A percentile compares a stretch with the other conserved stretches of the same genome.
phyloP scores from a whole-genome alignment of 228 moss, liverwort and hornwort species.

The Sphagnum magellanicum region DNA sequence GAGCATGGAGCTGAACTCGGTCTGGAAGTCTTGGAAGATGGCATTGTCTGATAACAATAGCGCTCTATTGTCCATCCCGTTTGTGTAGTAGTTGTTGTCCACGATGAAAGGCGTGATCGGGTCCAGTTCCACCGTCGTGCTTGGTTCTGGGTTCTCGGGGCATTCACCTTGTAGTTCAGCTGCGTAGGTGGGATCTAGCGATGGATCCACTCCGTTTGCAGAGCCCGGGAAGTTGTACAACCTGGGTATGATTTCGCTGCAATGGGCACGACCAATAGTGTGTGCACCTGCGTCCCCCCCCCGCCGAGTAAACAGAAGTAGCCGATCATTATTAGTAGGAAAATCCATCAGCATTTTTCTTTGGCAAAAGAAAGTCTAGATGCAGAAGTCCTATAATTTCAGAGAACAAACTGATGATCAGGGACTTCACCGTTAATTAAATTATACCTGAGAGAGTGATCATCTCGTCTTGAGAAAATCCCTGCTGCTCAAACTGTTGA shows the following conservation, averaged over 20 bases:
- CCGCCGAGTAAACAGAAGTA: no score
- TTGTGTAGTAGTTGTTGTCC: constrained; percentile 83
- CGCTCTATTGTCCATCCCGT: constrained; percentile 51
- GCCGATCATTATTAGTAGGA: no score
- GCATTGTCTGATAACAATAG: constrained; percentile 65
- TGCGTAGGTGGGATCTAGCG: constrained; percentile 51
- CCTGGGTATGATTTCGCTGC: constrained; percentile 40
- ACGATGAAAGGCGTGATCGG: constrained; percentile 58
- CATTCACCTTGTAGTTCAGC: constrained; percentile 43
- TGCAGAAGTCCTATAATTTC: no score
- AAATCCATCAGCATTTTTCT: no score
- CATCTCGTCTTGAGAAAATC: constrained; percentile 85
- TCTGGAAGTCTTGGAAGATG: constrained; percentile 41
- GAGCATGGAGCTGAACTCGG: constrained; percentile 38
- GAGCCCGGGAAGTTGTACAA: constrained; percentile 66
- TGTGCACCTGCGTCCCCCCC: constrained; percentile 56
- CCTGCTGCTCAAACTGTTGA: constrained; percentile 53
- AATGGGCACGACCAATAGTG: constrained; percentile 69
- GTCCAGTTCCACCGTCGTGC: constrained; percentile 44
- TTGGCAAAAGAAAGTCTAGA: no score
- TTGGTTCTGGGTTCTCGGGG: constrained; percentile 55
- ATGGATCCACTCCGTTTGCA: constrained; percentile 52
- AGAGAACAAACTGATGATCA: no score
- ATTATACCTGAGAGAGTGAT: constrained; percentile 71
- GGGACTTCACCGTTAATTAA: no score